Evolutionary conservation across 2,329 filamentous ascomycete genomes (phyloP), one percentile per base, ranked within the genome.

Genomic region (Clarireedia monteithiana): DNA sequence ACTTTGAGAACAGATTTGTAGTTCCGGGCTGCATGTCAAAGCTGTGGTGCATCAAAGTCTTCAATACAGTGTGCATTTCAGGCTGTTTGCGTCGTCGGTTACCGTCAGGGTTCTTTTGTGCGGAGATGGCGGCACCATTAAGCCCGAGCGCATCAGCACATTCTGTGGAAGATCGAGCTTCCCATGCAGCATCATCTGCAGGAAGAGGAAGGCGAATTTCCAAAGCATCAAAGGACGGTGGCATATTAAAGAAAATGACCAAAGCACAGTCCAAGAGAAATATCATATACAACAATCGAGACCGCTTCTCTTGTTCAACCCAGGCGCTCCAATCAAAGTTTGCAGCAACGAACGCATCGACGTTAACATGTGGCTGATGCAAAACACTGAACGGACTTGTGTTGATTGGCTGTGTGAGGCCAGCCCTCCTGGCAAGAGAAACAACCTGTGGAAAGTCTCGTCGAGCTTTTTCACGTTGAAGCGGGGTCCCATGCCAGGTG

Each of bases 1-100:
- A 89, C 65, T 90, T 90, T 38, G 83, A 84, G 64, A 84, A 87
- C 2, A 86, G 73, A 63, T 89, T 90, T 1, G 86, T 89, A 23
- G 79, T 80, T 46, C 82, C 80, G 3, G 81, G 80, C 56, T 82
- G 80, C 53, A 89, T 81, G 48, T 80, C 76, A 60, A 79, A 77
- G 9, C 75, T 78, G 5, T 74, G 72, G 59, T 85, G 77, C 54
- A 88, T 74, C 44, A 90, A 72, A 1, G 82, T 77, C 52, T 78
- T 77, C 54, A 89, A 72, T 1, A 81, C 83, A 57, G 81, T 74
- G 58, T 81, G 75, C 69, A 89, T 74, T 62, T 83, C 78, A 1
- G 85, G 78, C 64, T 90, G 86, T 63, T 82, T 85, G 50, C 78
- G 72, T 51, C 81, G 76, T 61, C 80, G 78, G 50, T 81, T 86